Evolutionary conservation across 164 flowering plant species (phyloP), one percentile per base, ranked within the genome.

Genomic region (Magnolia kwangsiensis): DNA sequence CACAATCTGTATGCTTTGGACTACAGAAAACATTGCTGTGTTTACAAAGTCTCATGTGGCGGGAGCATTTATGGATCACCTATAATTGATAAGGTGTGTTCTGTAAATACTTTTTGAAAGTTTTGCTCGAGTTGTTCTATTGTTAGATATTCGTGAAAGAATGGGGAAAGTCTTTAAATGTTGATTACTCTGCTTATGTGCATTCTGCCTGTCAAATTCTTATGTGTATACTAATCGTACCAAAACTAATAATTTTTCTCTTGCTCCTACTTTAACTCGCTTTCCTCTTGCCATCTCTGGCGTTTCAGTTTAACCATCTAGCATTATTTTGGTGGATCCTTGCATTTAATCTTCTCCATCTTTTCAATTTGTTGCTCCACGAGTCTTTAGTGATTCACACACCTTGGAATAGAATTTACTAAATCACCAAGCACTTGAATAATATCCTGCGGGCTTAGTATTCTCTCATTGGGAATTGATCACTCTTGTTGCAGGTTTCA

Each of bases 31-130:
- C 87, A 89, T 69, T 69, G 79, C 69, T 95, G 96, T 82, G 80
- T 90, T 66, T 88, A 85, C 83, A 86, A 78, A 73, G 80, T 89
- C 79, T 79, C 86, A 67, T 95, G 99, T 81, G 94, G 94, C 9
- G 99, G 99, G 7, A 95, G 99, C 76, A 85, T 95, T 75, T 93
- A 82, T 83, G 93, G 97, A 31, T 88, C 98, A 58, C 99, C 99
- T 77, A 85, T 87, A 72, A 82, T 93, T 79, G 90, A 93, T 82
- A 86, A 81, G 94, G 96, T 92, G 69, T 63, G 84, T 78, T 50
- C 75, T 72, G 45, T 51, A 69, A 59, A 8, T 51, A 50, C 59
- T 29, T 69, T 65, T 77, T 19, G 64, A 71, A 13, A 2, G 3
- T 14, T 50, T 73, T n/a, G 2, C 51, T 73, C 2, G 24, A 14